phyloP scores from a whole-genome alignment of 257 asterid species.

The Linaria vulgaris region DNA sequence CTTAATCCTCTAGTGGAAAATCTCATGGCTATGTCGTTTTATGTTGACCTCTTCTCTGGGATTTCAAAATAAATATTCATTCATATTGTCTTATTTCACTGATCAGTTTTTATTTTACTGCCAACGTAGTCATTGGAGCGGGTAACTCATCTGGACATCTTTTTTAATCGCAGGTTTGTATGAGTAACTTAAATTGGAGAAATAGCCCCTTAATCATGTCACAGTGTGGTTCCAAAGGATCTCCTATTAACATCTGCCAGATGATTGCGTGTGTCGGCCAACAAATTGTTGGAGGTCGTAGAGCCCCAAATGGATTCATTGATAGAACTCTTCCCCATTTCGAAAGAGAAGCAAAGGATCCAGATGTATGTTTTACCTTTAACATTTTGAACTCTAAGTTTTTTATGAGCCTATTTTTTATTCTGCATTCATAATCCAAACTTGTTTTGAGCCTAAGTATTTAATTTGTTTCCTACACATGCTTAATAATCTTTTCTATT shows the following conservation, averaged over 20 bases:
- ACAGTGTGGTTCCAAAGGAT: conserved; percentile 98
- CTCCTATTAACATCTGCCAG: conserved; percentile 93
- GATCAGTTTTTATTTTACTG: not conserved
- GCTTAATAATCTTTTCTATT: conserved; percentile 1
- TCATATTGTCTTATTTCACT: conserved; percentile 2
- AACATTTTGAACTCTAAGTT: not conserved
- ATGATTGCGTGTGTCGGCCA: conserved; percentile 99
- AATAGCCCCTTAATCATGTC: conserved; percentile 96
- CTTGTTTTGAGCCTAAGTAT: too few species aligned
- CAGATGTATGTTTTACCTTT: conserved; percentile 55
- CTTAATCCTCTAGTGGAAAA: too few species aligned
- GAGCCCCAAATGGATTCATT: conserved; percentile 96
- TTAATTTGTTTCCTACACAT: conserved; percentile 3
- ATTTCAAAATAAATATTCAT: not conserved
- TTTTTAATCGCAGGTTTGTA: conserved; percentile 60
- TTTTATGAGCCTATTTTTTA: not conserved
- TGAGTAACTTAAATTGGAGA: conserved; percentile 82
- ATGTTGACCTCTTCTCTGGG: not conserved
- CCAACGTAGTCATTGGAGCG: conserved; percentile 2
- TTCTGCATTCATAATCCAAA: too few species aligned
- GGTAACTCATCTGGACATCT: conserved; percentile 1
- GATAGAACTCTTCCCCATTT: conserved; percentile 97
- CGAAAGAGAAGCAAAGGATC: conserved; percentile 74
- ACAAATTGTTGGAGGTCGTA: conserved; percentile 89
- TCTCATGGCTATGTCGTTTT: too few species aligned